Percentiles rank a stretch among this genome's conserved stretches.
phyloP scores from a whole-genome alignment of 352 stramenopile species.

The Discostella stelligera region DNA sequence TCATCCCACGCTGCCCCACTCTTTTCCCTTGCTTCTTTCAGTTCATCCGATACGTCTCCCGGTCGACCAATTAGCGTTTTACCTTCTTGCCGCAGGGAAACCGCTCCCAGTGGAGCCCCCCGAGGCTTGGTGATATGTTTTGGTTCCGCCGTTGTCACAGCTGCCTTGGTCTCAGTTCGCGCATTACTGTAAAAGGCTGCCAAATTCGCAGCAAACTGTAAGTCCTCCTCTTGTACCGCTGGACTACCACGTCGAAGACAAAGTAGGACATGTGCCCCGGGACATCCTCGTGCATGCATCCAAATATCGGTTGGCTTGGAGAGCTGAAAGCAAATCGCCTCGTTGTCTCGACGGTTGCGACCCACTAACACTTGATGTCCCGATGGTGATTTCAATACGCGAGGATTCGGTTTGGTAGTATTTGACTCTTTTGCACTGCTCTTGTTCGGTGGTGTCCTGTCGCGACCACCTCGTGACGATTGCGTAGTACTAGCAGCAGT shows the following conservation, averaged over 20 bases:
- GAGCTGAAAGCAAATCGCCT: constrained; percentile 78
- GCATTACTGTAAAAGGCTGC: constrained; percentile 83
- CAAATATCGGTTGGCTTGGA: constrained; percentile 79
- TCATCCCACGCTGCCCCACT: constrained; percentile 64
- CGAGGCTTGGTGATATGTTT: constrained; percentile 83
- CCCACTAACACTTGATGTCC: constrained; percentile 79
- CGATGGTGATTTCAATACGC: constrained; percentile 64
- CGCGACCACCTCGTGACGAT: neutral
- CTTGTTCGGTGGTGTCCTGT: constrained; percentile 32
- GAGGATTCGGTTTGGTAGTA: constrained; percentile 54
- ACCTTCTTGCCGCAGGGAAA: constrained; percentile 77
- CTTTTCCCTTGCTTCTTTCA: constrained; percentile 68
- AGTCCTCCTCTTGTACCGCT: constrained; percentile 61
- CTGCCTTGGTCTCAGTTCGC: constrained; percentile 67
- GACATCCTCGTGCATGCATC: constrained; percentile 79
- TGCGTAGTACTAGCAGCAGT: neutral
- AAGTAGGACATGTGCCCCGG: constrained; percentile 82
- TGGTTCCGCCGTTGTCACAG: constrained; percentile 69
- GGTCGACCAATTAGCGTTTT: constrained; percentile 71
- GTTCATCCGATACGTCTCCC: constrained; percentile 68
- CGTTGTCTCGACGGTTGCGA: constrained; percentile 82
- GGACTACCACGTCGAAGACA: constrained; percentile 58
- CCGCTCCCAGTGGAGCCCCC: constrained; percentile 77
- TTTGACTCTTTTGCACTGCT: constrained; percentile 31
- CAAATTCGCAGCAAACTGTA: constrained; percentile 81